Percentiles rank a stretch among this genome's conserved stretches.
phyloP scores from a whole-genome alignment of 129 eudicot species.

The Arctium lappa region DNA sequence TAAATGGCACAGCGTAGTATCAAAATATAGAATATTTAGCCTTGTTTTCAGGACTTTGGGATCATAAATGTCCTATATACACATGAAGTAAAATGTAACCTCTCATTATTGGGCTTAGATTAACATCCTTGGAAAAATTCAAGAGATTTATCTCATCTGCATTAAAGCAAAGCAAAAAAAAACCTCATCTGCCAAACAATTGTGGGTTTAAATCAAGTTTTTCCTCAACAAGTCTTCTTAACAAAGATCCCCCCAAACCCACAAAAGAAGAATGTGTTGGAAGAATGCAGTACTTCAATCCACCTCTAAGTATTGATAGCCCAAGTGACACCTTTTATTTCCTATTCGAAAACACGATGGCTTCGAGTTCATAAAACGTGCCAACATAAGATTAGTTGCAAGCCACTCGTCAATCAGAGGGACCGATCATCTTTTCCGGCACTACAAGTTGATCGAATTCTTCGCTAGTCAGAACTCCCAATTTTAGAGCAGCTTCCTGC shows the following conservation, averaged over 20 bases:
- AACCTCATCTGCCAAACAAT: neutral
- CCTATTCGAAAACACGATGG: conserved; percentile 12
- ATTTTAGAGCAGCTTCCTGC: conserved; percentile 91
- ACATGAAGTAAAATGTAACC: no score
- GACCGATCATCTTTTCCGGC: conserved; percentile 97
- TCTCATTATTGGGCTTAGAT: neutral
- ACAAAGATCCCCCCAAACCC: neutral
- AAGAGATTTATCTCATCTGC: neutral
- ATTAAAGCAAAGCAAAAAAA: neutral
- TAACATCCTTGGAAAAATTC: neutral
- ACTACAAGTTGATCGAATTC: conserved; percentile 84
- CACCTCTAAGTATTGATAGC: neutral
- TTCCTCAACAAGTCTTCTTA: conserved; percentile 14
- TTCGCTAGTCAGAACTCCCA: conserved; percentile 69
- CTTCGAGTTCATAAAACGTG: conserved; percentile 16
- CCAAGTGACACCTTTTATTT: conserved; percentile 14
- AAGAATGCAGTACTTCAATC: conserved; percentile 10
- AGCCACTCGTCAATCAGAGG: conserved; percentile 43
- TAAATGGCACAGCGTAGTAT: no score
- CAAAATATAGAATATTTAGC: no score
- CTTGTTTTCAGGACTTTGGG: neutral
- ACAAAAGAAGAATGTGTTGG: neutral
- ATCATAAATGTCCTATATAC: neutral
- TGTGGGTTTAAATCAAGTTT: conserved; percentile 5
- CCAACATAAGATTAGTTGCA: neutral